These are phyloP conservation scores for Mortierella alpina DNA, from an alignment of 192 early-diverging fungal genomes.

Conservation along the genomic window DNA sequence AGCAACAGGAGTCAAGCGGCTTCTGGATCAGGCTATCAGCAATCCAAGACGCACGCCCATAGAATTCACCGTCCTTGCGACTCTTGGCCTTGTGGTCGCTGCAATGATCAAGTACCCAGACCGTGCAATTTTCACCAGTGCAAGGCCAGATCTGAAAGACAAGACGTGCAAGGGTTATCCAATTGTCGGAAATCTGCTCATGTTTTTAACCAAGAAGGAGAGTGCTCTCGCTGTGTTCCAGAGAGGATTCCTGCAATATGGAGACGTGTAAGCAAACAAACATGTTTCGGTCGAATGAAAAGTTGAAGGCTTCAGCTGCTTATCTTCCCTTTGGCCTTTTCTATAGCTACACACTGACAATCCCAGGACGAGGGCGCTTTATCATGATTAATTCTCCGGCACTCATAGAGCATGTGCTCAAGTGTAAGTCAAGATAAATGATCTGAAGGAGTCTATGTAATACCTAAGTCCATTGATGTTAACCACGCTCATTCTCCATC, in stretches of 20 bases:
- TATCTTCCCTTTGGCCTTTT: not conserved
- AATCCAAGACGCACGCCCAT: not conserved
- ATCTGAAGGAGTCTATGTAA: not conserved
- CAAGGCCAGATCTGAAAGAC: conserved; percentile 23
- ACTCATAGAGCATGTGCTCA: conserved; percentile 39
- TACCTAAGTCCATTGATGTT: not conserved
- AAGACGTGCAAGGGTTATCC: conserved; percentile 12
- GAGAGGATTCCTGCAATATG: not conserved
- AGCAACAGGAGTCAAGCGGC: conserved; percentile 1
- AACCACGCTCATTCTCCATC: not conserved
- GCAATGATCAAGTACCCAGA: conserved; percentile 31
- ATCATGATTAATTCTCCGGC: conserved; percentile 40
- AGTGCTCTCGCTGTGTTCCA: not conserved
- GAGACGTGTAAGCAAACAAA: conserved; percentile 4
- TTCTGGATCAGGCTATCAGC: not conserved
- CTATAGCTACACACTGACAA: not conserved
- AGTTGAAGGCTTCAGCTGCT: too few relatives aligned
- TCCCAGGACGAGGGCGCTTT: conserved; percentile 6
- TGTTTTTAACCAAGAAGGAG: conserved; percentile 1
- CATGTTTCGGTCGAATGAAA: too few relatives aligned
- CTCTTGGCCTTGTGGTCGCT: conserved; percentile 15
- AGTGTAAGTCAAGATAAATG: conserved; percentile 13
- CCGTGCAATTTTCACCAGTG: conserved; percentile 21
- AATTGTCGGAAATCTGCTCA: conserved; percentile 21
- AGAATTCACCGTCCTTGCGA: conserved; percentile 16